Base-by-base conservation (phyloP, 768 basidiomycete genomes). In the Boletus sp. region DNA sequence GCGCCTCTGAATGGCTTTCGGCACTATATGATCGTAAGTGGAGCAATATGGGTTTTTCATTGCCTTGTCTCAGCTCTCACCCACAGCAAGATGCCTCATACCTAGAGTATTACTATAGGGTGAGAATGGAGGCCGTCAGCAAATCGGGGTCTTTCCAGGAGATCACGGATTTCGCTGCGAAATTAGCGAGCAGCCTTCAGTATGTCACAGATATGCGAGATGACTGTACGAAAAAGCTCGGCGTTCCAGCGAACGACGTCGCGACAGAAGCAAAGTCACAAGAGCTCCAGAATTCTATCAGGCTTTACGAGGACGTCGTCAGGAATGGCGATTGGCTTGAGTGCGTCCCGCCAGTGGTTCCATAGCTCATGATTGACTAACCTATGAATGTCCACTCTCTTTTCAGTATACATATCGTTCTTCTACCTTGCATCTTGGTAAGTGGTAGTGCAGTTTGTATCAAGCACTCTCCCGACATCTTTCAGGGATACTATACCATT, bases 351-450 rank as follows among this genome's bases (percentile, higher is more conserved):
- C 32, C 7, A 19, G 5, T 23, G 27, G 5, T 43, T 11, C 5
- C 25, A 10, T n/a, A 0, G 7, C 19, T n/a, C 21, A 11, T 8
- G 1, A 4, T 37, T 35, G n/a, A 30, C 8, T 53, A 23, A 54
- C 10, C 2, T 3, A 25, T 4, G n/a, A 4, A 3, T 30, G 2
- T n/a, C 23, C 17, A 9, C 5, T 4, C 23, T 23, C 40, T 42
- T 25, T 32, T 3, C 41, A 54, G 54, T 23, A 21, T 37, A 4
- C 51, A 53, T 4, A 53, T 54, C 17, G 9, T 43, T 15, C 35
- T 54, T n/a, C n/a, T 44, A 4, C 54, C 54, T 44, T 52, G 54
- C 11, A 53, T 54, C 30, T 23, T 54, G 50, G 54, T 54, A n/a
- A 30, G 54, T 38, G 4, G 3, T 7, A 13, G 27, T 25, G 7